Evolutionary conservation across 805 yeast species (phyloP).

Genomic region (Yueomyces sinensis): DNA sequence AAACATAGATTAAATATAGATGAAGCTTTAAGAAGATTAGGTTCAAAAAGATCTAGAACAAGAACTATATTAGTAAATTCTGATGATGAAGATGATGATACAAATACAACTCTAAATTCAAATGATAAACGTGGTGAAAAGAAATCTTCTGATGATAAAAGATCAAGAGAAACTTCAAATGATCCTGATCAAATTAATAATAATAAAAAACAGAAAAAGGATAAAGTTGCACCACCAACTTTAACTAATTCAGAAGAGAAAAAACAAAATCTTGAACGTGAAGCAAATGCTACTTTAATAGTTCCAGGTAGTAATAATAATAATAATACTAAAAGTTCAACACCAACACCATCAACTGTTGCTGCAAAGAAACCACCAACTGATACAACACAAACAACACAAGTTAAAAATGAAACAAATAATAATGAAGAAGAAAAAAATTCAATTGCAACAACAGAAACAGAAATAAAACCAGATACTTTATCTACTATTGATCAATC

Average conservation of each 20-base stretch:
- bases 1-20: conserved; percentile 25
- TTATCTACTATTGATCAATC: conserved; percentile 1
- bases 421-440: neutral
- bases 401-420: neutral
- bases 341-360: neutral
- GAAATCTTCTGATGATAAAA: conserved; percentile 1
- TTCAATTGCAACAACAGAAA: neutral
- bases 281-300: conserved; percentile 20
- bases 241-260: conserved; percentile 19
- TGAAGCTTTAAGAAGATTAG: conserved; percentile 24
- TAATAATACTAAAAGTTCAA: conserved; percentile 6
- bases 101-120: conserved; percentile 1
- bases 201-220: conserved; percentile 9
- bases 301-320: conserved; percentile 20
- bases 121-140: conserved; percentile 1
- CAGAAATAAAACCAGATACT: neutral
- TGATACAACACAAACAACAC: neutral
- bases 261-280: conserved; percentile 20
- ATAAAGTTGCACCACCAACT: conserved; percentile 23
- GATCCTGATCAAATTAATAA: conserved; percentile 7
- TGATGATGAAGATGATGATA: conserved; percentile 18
- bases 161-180: conserved; percentile 3
- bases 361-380: neutral
- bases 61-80: conserved; percentile 19
- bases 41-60: conserved; percentile 23